These are phyloP conservation scores for Blastobotrys parvus DNA, from an alignment of 805 yeast genomes.

Conservation along the genomic window DNA sequence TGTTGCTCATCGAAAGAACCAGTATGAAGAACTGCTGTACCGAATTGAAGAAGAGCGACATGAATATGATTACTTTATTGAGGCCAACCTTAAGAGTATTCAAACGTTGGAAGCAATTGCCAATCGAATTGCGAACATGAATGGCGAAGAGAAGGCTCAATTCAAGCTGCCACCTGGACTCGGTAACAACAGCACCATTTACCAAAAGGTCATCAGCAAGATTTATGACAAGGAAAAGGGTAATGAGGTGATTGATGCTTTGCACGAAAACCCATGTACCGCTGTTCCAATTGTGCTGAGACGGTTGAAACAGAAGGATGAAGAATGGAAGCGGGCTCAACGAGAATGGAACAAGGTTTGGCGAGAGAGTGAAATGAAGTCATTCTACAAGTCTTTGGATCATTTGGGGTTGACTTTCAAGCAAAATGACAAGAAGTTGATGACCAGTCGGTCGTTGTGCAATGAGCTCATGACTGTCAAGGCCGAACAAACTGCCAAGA, in stretches of 20 bases:
- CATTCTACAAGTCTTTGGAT: slow-evolving; percentile 85
- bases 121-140: slow-evolving; percentile 86
- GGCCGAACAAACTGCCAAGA: slow-evolving; percentile 73
- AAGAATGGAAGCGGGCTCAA: slow-evolving; percentile 97
- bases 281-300: slow-evolving; percentile 91
- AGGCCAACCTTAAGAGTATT: slow-evolving; percentile 86
- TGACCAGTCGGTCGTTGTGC: slow-evolving; percentile 82
- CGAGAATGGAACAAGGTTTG: slow-evolving; percentile 98
- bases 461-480: slow-evolving; percentile 89
- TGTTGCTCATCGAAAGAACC: slow-evolving; percentile 97
- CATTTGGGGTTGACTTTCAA: slow-evolving; percentile 94
- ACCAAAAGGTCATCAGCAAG: slow-evolving; percentile 86
- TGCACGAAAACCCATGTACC: slow-evolving; percentile 90
- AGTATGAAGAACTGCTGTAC: slow-evolving; percentile 91
- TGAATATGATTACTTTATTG: slow-evolving; percentile 94
- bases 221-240: slow-evolving; percentile 93
- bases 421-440: slow-evolving; percentile 87
- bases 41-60: slow-evolving; percentile 97
- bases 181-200: slow-evolving; percentile 91
- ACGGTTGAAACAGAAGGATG: slow-evolving; percentile 93
- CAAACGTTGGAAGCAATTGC: slow-evolving; percentile 95
- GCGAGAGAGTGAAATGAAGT: slow-evolving; percentile 97
- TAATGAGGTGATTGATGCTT: slow-evolving; percentile 89
- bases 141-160: slow-evolving; percentile 74
- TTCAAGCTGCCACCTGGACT: slow-evolving; percentile 89